Evolutionary conservation across 805 yeast genomes (phyloP).

Genomic region (Metschnikowia similis): DNA sequence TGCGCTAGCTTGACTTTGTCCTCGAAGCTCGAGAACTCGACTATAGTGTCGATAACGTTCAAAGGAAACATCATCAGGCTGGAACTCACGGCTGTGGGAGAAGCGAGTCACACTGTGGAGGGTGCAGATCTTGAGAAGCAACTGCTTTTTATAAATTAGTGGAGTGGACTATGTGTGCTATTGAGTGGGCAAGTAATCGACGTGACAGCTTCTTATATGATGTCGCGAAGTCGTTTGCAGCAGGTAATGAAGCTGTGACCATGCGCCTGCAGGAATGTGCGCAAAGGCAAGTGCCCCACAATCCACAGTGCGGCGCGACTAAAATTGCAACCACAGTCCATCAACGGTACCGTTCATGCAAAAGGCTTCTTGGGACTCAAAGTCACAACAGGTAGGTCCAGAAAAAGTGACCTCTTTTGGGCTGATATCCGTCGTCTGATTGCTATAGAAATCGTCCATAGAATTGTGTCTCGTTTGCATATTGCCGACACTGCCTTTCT

Average conservation of each 20-base stretch:
- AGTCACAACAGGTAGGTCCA: background rate
- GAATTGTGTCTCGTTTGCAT: background rate
- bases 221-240: background rate
- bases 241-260: background rate
- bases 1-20: slow-evolving; percentile 11
- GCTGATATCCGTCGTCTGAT: background rate
- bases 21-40: slow-evolving; percentile 2
- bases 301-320: slow-evolving; percentile 3
- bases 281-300: slow-evolving; percentile 4
- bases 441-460: background rate
- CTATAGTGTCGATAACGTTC: slow-evolving; percentile 13
- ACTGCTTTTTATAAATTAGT: background rate
- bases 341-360: background rate
- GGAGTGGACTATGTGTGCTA: background rate
- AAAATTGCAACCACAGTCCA: background rate
- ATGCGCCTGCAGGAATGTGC: slow-evolving; percentile 1
- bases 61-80: slow-evolving; percentile 8
- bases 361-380: background rate
- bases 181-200: background rate
- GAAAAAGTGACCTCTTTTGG: background rate
- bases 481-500: background rate
- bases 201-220: background rate
- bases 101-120: background rate
- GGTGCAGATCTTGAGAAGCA: background rate
- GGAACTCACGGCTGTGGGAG: background rate